Evolutionary conservation across 1,284 basidiomycete genomes (phyloP).

Genomic region (Butyriboletus appendiculatus): DNA sequence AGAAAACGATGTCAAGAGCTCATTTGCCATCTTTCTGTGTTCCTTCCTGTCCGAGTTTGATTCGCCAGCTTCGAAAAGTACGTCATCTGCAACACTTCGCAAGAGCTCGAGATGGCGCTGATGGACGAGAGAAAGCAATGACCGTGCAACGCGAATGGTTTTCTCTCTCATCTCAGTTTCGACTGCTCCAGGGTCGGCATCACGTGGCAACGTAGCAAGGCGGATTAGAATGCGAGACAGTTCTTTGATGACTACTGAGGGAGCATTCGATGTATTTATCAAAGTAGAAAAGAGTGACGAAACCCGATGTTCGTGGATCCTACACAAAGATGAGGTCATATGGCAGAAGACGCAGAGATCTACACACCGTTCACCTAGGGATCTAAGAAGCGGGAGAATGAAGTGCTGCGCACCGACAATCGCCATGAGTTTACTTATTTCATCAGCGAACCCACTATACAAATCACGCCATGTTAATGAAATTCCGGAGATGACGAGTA

Average conservation of each 20-base stretch:
- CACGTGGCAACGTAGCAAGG: slow-evolving; percentile 15
- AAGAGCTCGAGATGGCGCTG: slow-evolving; percentile 57
- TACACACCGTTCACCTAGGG: slow-evolving; percentile 46
- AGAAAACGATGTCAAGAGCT: slow-evolving; percentile 56
- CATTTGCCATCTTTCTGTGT: slow-evolving; percentile 45
- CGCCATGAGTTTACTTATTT: slow-evolving; percentile 42
- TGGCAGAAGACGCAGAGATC: background rate
- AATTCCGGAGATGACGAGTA: background rate
- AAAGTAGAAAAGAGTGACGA: slow-evolving; percentile 45
- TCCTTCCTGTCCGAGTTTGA: slow-evolving; percentile 40
- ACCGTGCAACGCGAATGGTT: slow-evolving; percentile 19
- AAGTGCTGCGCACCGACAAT: slow-evolving; percentile 63
- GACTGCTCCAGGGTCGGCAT: slow-evolving; percentile 6
- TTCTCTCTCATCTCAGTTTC: slow-evolving; percentile 18
- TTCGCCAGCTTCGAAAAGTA: slow-evolving; percentile 39
- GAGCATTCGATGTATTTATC: slow-evolving; percentile 42
- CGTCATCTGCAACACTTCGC: slow-evolving; percentile 40
- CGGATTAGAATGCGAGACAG: slow-evolving; percentile 40
- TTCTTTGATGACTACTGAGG: slow-evolving; percentile 39
- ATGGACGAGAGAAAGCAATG: slow-evolving; percentile 45
- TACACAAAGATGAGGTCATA: slow-evolving; percentile 25
- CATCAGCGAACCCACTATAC: slow-evolving; percentile 50
- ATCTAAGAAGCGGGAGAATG: slow-evolving; percentile 51
- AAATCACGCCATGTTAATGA: background rate
- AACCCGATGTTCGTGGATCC: slow-evolving; percentile 45